phyloP scores from a whole-genome alignment of 2,329 filamentous ascomycete species.

The Phaeomoniella chlamydospora region DNA sequence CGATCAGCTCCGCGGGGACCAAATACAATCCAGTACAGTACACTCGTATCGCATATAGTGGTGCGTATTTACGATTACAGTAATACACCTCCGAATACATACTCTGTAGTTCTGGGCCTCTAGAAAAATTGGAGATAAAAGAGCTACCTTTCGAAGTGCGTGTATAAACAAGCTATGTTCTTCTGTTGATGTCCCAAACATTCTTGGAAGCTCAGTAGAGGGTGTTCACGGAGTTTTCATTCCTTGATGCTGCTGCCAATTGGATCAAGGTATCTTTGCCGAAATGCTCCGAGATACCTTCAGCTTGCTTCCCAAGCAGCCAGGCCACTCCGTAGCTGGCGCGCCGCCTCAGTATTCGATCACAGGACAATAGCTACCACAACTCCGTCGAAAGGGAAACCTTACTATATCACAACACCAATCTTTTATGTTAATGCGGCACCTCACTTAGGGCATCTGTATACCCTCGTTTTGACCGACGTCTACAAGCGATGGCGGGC shows the following conservation, averaged over 20 bases:
- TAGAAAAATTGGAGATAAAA: too few species aligned
- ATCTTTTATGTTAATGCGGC: slow-evolving; percentile 99
- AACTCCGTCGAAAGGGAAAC: slow-evolving; percentile 40
- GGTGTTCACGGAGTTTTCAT: too few species aligned
- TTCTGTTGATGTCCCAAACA: too few species aligned
- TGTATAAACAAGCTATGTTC: too few species aligned
- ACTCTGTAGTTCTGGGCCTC: too few species aligned
- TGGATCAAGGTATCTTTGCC: slow-evolving; percentile 8
- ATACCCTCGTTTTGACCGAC: slow-evolving; percentile 82
- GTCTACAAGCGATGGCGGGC: slow-evolving; percentile 84
- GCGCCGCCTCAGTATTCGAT: slow-evolving; percentile 8
- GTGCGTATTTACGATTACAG: too few species aligned
- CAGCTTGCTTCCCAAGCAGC: slow-evolving; percentile 7
- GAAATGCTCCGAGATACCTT: slow-evolving; percentile 7
- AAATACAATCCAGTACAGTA: too few species aligned
- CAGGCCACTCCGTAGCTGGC: slow-evolving; percentile 16
- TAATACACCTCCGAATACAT: too few species aligned
- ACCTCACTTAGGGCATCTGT: slow-evolving; percentile 89
- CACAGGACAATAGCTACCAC: background rate
- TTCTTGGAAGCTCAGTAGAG: too few species aligned
- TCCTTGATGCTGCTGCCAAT: background rate
- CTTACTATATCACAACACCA: slow-evolving; percentile 88
- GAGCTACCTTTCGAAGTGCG: too few species aligned
- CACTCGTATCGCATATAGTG: too few species aligned
- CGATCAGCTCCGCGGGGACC: too few species aligned